phyloP scores from a whole-genome alignment of 2,329 filamentous ascomycete species.

The Kalmusia sp. region DNA sequence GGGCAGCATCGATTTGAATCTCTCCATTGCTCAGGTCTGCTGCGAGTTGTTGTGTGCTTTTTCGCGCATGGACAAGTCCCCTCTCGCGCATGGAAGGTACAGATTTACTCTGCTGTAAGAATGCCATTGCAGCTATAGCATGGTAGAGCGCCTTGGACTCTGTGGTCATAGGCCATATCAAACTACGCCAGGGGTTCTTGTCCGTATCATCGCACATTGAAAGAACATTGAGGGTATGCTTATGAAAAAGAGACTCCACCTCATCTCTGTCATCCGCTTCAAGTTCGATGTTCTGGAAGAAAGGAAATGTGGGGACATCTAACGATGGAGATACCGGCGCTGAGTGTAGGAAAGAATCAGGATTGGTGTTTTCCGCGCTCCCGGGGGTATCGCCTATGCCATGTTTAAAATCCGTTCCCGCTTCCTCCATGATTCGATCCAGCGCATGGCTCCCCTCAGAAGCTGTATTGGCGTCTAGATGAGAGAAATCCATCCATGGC shows the following conservation, averaged over 20 bases:
- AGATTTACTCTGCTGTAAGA: constrained; percentile 68
- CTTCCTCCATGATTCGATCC: constrained; percentile 5
- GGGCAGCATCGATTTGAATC: constrained; percentile 66
- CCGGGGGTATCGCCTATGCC: background rate
- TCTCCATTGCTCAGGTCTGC: constrained; percentile 59
- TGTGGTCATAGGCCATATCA: constrained; percentile 71
- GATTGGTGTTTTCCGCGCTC: constrained; percentile 41
- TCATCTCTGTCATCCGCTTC: constrained; percentile 61
- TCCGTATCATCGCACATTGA: constrained; percentile 71
- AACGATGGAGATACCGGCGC: constrained; percentile 29
- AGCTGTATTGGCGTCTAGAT: background rate
- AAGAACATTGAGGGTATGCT: constrained; percentile 70
- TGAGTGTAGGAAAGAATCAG: constrained; percentile 53
- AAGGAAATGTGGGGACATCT: constrained; percentile 1
- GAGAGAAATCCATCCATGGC: constrained; percentile 10
- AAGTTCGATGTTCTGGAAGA: constrained; percentile 7
- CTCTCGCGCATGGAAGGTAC: constrained; percentile 62
- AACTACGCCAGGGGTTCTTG: constrained; percentile 72
- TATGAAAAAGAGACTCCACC: constrained; percentile 67
- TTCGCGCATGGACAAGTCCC: constrained; percentile 69
- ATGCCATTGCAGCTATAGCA: constrained; percentile 70
- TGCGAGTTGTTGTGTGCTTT: constrained; percentile 64
- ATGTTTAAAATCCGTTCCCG: background rate
- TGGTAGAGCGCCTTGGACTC: constrained; percentile 69
- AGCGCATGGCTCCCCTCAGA: background rate